Evolutionary conservation across 2,329 filamentous ascomycete genomes (phyloP).

Genomic region (Xylariaceae sp.): DNA sequence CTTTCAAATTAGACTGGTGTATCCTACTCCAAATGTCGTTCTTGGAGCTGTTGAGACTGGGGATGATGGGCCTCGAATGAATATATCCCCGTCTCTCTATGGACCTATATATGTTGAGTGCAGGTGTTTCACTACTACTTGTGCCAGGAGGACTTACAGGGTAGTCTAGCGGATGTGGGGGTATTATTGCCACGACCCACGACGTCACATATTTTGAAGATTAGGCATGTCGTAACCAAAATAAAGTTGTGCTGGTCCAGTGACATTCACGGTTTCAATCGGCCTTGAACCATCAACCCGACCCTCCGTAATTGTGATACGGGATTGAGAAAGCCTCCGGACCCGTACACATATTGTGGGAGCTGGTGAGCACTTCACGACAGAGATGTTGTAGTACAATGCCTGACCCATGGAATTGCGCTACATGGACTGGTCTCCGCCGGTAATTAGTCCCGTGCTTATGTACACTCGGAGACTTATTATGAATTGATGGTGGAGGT

Average conservation of each 20-base stretch:
- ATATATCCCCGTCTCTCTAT: conserved; percentile 6
- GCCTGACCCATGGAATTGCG: not conserved
- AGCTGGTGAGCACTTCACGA: not conserved
- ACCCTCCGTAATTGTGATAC: conserved; percentile 4
- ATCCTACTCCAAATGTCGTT: not conserved
- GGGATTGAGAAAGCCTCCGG: conserved; percentile 12
- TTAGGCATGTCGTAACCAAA: not conserved
- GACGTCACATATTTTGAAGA: conserved; percentile 3
- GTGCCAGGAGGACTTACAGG: too few relatives aligned
- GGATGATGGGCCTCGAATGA: not conserved
- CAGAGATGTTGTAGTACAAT: not conserved
- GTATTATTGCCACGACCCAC: not conserved
- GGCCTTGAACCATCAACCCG: conserved; percentile 1
- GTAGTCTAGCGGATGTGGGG: not conserved
- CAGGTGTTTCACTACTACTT: too few relatives aligned
- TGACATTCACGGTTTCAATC: not conserved
- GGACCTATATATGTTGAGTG: conserved; percentile 3
- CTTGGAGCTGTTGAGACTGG: not conserved
- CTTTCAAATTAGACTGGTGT: not conserved
- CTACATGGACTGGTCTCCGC: not conserved
- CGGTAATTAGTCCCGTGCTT: too few relatives aligned
- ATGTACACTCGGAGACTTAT: conserved; percentile 12
- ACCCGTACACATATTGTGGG: not conserved
- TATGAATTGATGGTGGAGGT: not conserved
- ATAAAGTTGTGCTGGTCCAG: not conserved